Evolutionary conservation across 108 stramenopile species (phyloP).

Genomic region (Discostella pseudostelligera): DNA sequence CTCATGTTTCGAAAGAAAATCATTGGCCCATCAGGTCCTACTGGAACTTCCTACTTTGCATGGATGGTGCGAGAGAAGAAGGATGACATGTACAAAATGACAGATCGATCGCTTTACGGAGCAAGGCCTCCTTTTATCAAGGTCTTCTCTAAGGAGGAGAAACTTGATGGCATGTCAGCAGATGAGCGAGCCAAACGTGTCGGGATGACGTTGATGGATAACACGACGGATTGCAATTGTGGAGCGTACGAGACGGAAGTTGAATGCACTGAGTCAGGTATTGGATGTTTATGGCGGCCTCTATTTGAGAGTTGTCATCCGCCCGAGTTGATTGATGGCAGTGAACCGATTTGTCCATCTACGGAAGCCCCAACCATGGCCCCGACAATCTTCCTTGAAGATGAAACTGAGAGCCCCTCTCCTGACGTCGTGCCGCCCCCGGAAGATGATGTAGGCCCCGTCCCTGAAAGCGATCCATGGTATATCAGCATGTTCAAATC

Average conservation of each 20-base stretch:
- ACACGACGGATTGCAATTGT: slow-evolving; percentile 61
- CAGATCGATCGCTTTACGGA: slow-evolving; percentile 59
- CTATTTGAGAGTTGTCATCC: slow-evolving; percentile 53
- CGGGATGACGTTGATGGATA: slow-evolving; percentile 33
- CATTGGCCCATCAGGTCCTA: slow-evolving; percentile 57
- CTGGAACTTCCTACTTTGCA: slow-evolving; percentile 51
- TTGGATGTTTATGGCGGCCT: slow-evolving; percentile 46
- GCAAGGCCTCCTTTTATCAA: slow-evolving; percentile 58
- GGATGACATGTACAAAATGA: slow-evolving; percentile 61
- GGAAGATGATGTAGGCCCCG: neutral
- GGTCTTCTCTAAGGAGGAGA: slow-evolving; percentile 58
- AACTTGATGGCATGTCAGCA: slow-evolving; percentile 58
- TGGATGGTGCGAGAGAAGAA: slow-evolving; percentile 48
- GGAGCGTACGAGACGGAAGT: slow-evolving; percentile 47
- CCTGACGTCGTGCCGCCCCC: slow-evolving; percentile 2
- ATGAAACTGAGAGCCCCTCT: slow-evolving; percentile 48
- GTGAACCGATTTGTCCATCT: slow-evolving; percentile 53
- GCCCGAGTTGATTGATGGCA: slow-evolving; percentile 58
- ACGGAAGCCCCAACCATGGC: slow-evolving; percentile 56
- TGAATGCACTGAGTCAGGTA: slow-evolving; percentile 48
- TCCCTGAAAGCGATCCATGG: slow-evolving; percentile 30
- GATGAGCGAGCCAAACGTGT: slow-evolving; percentile 43
- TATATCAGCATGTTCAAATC: slow-evolving; percentile 51
- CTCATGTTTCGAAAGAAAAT: slow-evolving; percentile 56
- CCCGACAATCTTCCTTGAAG: slow-evolving; percentile 44